Percentiles rank a stretch among this genome's conserved stretches.
phyloP scores from a whole-genome alignment of 805 yeast genomes.

The Hanseniaspora vineae region DNA sequence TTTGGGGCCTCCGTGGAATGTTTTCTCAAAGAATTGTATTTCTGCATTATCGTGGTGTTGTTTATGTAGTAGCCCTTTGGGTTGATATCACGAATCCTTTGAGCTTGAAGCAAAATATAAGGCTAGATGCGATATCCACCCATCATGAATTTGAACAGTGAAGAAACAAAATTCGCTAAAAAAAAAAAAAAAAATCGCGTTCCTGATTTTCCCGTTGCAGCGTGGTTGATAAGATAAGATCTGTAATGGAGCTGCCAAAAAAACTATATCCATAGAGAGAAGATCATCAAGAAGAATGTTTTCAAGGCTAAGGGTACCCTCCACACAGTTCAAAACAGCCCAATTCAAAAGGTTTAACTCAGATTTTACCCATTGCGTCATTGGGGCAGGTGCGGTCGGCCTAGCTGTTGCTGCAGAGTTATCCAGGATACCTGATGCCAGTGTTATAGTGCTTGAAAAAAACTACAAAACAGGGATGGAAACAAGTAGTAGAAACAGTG shows the following conservation, averaged over 20 bases:
- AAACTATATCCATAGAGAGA: no score
- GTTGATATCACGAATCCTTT: not conserved
- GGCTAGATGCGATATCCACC: no score
- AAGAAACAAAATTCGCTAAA: not conserved
- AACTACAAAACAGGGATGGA: constrained; percentile 58
- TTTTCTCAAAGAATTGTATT: not conserved
- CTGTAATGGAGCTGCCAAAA: no score
- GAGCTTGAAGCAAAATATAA: no score
- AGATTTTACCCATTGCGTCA: constrained; percentile 58
- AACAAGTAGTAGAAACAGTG: constrained; percentile 82
- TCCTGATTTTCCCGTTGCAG: no score
- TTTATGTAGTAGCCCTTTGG: not conserved
- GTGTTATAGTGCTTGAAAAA: constrained; percentile 58
- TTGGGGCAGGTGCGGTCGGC: constrained; percentile 84
- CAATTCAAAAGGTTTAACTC: constrained; percentile 4
- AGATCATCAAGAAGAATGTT: no score
- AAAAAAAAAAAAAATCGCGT: not conserved
- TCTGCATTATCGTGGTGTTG: not conserved
- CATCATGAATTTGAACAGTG: not conserved
- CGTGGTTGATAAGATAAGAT: no score
- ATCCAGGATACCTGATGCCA: constrained; percentile 29
- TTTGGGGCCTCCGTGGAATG: not conserved
- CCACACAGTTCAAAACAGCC: no score
- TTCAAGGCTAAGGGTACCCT: no score
- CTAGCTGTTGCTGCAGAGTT: constrained; percentile 68